phyloP scores from a whole-genome alignment of 2,329 filamentous ascomycete species.

The Calonectria pteridis region DNA sequence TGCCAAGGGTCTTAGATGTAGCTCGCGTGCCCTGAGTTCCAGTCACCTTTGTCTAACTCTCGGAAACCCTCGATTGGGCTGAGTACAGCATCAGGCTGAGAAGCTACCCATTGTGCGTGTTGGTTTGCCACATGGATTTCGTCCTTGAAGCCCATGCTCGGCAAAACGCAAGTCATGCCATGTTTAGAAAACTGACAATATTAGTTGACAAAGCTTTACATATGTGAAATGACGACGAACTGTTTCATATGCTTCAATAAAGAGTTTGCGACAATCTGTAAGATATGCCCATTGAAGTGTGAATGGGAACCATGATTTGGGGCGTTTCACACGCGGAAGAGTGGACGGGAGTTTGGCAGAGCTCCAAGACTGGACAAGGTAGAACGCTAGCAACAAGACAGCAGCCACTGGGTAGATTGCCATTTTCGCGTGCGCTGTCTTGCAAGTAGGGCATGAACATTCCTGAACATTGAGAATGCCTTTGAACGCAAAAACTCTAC shows the following conservation, averaged over 20 bases:
- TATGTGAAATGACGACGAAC: neutral
- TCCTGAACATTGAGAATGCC: neutral
- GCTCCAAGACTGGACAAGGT: neutral
- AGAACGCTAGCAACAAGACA: neutral
- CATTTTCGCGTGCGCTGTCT: slow-evolving; percentile 1
- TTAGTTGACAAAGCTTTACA: neutral
- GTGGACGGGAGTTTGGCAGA: slow-evolving; percentile 13
- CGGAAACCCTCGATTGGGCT: slow-evolving; percentile 21
- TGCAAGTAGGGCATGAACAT: neutral
- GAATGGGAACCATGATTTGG: slow-evolving; percentile 21
- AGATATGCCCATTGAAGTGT: slow-evolving; percentile 14
- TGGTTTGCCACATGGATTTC: slow-evolving; percentile 22
- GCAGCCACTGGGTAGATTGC: slow-evolving; percentile 2
- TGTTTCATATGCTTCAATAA: slow-evolving; percentile 9
- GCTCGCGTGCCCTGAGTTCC: slow-evolving; percentile 22
- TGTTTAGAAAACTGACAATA: slow-evolving; percentile 15
- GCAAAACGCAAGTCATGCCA: slow-evolving; percentile 24
- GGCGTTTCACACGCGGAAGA: slow-evolving; percentile 1
- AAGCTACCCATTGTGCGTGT: slow-evolving; percentile 22
- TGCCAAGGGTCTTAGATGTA: slow-evolving; percentile 28
- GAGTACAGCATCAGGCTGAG: slow-evolving; percentile 18
- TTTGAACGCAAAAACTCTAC: neutral
- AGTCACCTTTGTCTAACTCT: slow-evolving; percentile 23
- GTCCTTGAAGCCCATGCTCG: slow-evolving; percentile 21
- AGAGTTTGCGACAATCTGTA: slow-evolving; percentile 11